Percentiles rank a stretch among this genome's conserved stretches.
Conservation (phyloP, 805 yeast species). For the Maudiozyma saulgeensis region DNA sequence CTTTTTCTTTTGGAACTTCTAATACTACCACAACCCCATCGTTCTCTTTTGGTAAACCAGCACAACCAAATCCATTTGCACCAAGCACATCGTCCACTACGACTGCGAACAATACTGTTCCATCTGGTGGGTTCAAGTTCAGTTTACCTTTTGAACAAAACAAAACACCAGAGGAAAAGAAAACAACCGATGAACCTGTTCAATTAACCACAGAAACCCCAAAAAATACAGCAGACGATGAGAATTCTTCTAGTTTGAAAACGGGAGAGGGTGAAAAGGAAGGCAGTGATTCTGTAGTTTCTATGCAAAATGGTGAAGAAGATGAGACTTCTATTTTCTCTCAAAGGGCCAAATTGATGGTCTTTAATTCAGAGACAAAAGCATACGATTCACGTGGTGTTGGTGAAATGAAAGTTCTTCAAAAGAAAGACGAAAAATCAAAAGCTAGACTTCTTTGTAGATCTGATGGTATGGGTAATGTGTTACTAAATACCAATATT, state of each 20-base stretch:
- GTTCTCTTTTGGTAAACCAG: slow-evolving; percentile 9
- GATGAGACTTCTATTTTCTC: slow-evolving; percentile 55
- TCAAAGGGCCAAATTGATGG: slow-evolving; percentile 63
- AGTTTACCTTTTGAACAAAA: slow-evolving; percentile 27
- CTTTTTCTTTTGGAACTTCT: slow-evolving; percentile 14
- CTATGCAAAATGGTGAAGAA: slow-evolving; percentile 75
- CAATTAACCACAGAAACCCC: not conserved
- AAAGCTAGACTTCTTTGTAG: slow-evolving; percentile 69
- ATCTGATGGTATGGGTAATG: slow-evolving; percentile 81
- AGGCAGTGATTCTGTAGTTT: slow-evolving; percentile 30
- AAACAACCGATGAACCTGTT: not conserved
- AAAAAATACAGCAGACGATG: not conserved
- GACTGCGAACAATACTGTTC: slow-evolving; percentile 2
- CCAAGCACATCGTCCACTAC: slow-evolving; percentile 5
- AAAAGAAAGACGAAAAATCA: slow-evolving; percentile 41
- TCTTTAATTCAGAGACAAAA: slow-evolving; percentile 43
- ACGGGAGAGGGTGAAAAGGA: slow-evolving; percentile 1
- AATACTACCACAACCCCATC: slow-evolving; percentile 5
- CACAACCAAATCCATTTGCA: slow-evolving; percentile 9
- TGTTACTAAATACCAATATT: slow-evolving; percentile 60
- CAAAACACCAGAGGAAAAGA: slow-evolving; percentile 5
- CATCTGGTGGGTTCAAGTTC: slow-evolving; percentile 29
- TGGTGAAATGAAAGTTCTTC: slow-evolving; percentile 72
- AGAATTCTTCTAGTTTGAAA: not conserved
- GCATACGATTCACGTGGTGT: slow-evolving; percentile 59